Conservation (phyloP, 2,329 filamentous ascomycete species). For the Orbilia ellipsospora region DNA sequence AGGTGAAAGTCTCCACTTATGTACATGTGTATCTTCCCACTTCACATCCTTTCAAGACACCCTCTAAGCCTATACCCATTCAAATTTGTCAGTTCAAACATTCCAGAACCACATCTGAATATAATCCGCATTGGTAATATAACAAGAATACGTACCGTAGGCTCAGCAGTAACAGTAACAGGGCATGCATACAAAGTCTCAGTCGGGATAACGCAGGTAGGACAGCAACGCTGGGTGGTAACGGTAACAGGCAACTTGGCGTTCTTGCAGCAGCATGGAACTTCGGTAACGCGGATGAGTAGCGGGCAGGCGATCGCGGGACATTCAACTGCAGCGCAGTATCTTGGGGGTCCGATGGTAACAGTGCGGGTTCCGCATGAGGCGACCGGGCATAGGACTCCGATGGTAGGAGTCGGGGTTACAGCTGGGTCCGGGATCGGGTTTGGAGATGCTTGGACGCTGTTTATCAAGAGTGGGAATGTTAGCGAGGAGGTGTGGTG, state of each 20-base stretch:
- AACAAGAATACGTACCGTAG: too few relatives aligned
- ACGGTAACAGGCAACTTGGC: background rate
- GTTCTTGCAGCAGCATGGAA: background rate
- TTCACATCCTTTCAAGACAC: too few relatives aligned
- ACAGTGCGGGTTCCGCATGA: background rate
- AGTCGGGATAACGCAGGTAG: background rate
- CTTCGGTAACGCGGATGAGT: background rate
- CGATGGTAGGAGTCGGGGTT: background rate
- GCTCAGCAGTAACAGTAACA: too few relatives aligned
- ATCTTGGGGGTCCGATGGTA: background rate
- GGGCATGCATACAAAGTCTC: background rate
- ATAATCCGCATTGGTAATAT: too few relatives aligned
- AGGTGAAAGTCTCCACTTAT: too few relatives aligned
- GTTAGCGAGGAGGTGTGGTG: background rate
- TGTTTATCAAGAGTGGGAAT: background rate
- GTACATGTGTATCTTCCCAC: too few relatives aligned
- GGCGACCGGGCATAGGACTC: background rate
- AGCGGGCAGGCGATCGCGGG: background rate
- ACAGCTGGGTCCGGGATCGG: background rate
- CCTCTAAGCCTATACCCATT: too few relatives aligned
- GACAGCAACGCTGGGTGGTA: background rate
- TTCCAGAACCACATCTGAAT: too few relatives aligned
- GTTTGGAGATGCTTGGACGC: background rate
- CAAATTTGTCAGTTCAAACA: too few relatives aligned
- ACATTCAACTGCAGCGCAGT: background rate